phyloP scores from a whole-genome alignment of 2,329 filamentous ascomycete species.

The Clonostachys rhizophaga region DNA sequence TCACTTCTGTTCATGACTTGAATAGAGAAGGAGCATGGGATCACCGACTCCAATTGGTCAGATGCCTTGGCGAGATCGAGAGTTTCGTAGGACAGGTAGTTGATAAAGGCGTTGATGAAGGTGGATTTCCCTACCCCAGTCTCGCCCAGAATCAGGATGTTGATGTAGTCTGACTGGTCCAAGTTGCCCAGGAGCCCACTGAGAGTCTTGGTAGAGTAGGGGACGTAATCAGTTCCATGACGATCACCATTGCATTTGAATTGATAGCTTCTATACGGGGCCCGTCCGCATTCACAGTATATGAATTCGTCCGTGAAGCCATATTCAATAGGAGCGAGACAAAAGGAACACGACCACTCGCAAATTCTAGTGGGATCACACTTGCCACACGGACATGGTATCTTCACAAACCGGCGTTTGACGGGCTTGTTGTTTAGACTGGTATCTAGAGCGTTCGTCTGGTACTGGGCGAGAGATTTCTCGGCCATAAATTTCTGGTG shows the following conservation, averaged over 20 bases:
- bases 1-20: background rate
- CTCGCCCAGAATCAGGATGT: background rate
- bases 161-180: background rate
- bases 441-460: too few species aligned
- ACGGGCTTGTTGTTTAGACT: too few species aligned
- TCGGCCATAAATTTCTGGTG: too few species aligned
- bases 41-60: background rate
- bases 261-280: background rate
- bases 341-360: too few species aligned
- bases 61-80: background rate
- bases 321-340: background rate
- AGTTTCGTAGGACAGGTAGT: background rate
- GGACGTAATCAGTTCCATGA: background rate
- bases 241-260: background rate
- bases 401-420: too few species aligned
- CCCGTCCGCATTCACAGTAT: background rate
- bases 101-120: background rate
- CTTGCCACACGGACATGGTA: too few species aligned
- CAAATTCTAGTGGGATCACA: too few species aligned
- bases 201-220: background rate
- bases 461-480: too few species aligned
- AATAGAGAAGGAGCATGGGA: background rate
- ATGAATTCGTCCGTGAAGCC: background rate
- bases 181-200: background rate
- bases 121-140: background rate